Percentiles rank a stretch among this genome's conserved stretches.
Evolutionary conservation across 768 basidiomycete species (phyloP).

Genomic region (Steccherinum ochraceum): DNA sequence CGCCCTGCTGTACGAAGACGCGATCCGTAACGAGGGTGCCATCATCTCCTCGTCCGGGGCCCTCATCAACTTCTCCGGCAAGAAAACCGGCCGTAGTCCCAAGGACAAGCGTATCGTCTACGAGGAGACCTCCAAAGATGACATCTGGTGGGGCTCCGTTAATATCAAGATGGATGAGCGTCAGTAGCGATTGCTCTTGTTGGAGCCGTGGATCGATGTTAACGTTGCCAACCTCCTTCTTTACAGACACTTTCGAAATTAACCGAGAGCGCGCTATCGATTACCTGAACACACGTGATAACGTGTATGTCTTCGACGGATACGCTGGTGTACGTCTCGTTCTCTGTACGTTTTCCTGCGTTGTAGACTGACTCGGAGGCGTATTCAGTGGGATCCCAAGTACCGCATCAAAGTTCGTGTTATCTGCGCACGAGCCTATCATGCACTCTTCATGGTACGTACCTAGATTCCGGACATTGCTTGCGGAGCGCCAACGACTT

Average conservation of each 20-base stretch:
- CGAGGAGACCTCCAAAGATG: conserved; percentile 93
- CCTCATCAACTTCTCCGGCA: conserved; percentile 99
- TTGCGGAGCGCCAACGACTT: neutral
- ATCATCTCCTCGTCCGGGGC: conserved; percentile 95
- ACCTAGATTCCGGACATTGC: conserved; percentile 1
- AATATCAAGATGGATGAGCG: conserved; percentile 99
- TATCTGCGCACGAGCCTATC: conserved; percentile 96
- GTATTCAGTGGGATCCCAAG: conserved; percentile 87
- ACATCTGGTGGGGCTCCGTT: conserved; percentile 99
- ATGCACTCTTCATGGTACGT: conserved; percentile 96
- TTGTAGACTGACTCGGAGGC: too few species aligned
- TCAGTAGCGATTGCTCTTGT: conserved; percentile 33
- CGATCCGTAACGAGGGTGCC: conserved; percentile 96
- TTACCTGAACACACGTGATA: conserved; percentile 96
- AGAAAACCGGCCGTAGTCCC: conserved; percentile 96
- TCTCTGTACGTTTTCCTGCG: too few species aligned
- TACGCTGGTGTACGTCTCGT: conserved; percentile 67
- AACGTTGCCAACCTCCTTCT: conserved; percentile 7
- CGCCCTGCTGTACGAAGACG: conserved; percentile 93
- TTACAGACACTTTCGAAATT: conserved; percentile 94
- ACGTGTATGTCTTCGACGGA: conserved; percentile 97
- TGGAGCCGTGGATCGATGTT: neutral
- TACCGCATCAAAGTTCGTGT: conserved; percentile 99
- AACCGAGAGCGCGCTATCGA: conserved; percentile 99
- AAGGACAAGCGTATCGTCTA: conserved; percentile 99